Evolutionary conservation across 2,329 filamentous ascomycete species (phyloP), one percentile per base, ranked within the genome.

Genomic region (Calonectria leucothoes): DNA sequence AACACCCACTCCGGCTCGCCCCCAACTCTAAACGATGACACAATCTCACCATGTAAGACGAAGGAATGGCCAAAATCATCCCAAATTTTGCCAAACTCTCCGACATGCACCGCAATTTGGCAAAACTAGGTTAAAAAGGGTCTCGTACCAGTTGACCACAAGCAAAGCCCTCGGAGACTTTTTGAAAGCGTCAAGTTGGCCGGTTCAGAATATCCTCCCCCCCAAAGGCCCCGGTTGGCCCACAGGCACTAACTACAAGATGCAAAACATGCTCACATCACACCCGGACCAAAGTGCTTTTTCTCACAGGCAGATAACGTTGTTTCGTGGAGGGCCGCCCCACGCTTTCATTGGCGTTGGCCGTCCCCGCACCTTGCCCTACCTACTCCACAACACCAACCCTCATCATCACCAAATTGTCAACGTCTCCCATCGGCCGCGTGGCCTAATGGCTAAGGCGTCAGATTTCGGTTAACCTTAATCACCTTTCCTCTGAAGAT

Each of bases 381-480:
- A 59, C 15, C 48, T 31, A 59, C 63, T 66, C 69, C 39, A 51
- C 29, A 66, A 17, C 37, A 31, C 31, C 23, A 23, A 6, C 11
- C 20, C 23, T 42, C 52, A 68, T 72, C 1, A 27, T 27, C 6
- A 0, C 23, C 29, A 45, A 68, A 63, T 27, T 15, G 2, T 64
- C 33, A 8, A 11, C n/a, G 11, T 15, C 35, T 68, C 17, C 48
- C 70, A 72, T 67, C 70, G 69, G 69, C 69, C 69, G 69, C 69
- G 69, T 71, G 64, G 69, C 69, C 69, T 71, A 71, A 71, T 68
- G 69, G 64, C 64, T 71, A 71, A 71, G 69, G 69, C 69, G 69
- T 66, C 52, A 71, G 69, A 71, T 71, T 71, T 71, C 69, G 69
- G 69, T 33, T 65, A 37, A n/a, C 29, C 33, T 20, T 20, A 39